Percentiles rank a stretch among this genome's conserved stretches.
Conservation (phyloP, 129 eudicot species). For the Heracleum sosnowskyi region DNA sequence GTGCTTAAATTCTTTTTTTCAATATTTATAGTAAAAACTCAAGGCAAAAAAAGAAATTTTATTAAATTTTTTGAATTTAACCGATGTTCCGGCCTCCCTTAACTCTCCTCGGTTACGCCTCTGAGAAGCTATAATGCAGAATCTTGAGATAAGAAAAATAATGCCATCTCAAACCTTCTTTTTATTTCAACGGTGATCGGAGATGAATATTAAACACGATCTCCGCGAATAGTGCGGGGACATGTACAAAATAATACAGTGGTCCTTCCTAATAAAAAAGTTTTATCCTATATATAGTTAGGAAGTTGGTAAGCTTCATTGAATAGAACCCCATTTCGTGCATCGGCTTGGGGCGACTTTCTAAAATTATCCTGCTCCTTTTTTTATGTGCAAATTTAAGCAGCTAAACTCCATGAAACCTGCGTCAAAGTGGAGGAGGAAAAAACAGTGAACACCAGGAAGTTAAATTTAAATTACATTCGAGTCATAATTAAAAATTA, state of each 20-base stretch:
- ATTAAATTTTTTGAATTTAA: too few species aligned
- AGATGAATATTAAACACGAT: not conserved
- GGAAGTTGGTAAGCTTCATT: not conserved
- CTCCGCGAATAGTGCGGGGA: conserved; percentile 1
- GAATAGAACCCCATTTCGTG: not conserved
- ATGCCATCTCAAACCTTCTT: conserved; percentile 1
- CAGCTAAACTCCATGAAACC: too few species aligned
- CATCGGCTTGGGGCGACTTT: not conserved
- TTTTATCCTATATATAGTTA: not conserved
- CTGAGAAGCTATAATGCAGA: not conserved
- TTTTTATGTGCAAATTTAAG: too few species aligned
- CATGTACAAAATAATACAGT: not conserved
- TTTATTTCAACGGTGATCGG: not conserved
- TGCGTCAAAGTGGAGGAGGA: too few species aligned
- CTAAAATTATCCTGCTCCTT: not conserved
- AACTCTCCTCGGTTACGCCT: too few species aligned
- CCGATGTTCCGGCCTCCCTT: too few species aligned
- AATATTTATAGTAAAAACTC: too few species aligned
- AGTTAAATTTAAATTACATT: too few species aligned
- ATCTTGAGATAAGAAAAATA: not conserved
- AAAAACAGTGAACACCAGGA: too few species aligned
- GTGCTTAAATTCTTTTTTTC: too few species aligned
- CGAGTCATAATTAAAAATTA: too few species aligned
- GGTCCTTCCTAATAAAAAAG: not conserved
- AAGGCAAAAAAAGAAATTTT: too few species aligned